phyloP scores from a whole-genome alignment of 2,329 filamentous ascomycete species.

The Xylaria sp. region DNA sequence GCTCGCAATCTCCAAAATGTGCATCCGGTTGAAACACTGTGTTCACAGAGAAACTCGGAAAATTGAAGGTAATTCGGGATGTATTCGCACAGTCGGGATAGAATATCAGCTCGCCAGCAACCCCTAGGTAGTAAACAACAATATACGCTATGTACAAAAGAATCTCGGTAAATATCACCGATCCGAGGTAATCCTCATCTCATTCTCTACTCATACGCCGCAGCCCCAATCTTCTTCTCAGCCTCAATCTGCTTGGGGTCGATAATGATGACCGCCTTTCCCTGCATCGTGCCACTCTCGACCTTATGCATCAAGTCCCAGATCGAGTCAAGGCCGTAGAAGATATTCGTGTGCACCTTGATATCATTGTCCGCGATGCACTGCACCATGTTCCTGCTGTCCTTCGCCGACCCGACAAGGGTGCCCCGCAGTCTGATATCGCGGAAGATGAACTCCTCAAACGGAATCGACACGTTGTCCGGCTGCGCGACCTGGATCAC shows the following conservation, averaged over 20 bases:
- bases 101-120: neutral
- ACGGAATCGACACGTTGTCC: conserved; percentile 55
- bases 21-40: neutral
- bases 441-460: conserved; percentile 43
- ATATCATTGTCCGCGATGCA: conserved; percentile 43
- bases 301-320: conserved; percentile 46
- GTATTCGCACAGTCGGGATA: neutral
- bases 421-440: conserved; percentile 30
- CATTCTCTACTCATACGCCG: neutral
- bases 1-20: neutral
- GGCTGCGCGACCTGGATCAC: conserved; percentile 56
- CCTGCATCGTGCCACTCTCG: conserved; percentile 47
- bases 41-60: neutral
- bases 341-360: conserved; percentile 45
- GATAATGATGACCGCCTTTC: conserved; percentile 50
- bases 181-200: too few relatives aligned
- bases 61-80: neutral
- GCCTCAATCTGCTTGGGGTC: conserved; percentile 38
- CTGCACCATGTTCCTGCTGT: conserved; percentile 44
- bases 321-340: conserved; percentile 48
- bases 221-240: conserved; percentile 21
- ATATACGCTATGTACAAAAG: neutral
- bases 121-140: neutral
- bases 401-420: conserved; percentile 38
- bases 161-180: neutral